phyloP scores from a whole-genome alignment of 2,329 filamentous ascomycete genomes.

The Fusarium chlamydosporum region DNA sequence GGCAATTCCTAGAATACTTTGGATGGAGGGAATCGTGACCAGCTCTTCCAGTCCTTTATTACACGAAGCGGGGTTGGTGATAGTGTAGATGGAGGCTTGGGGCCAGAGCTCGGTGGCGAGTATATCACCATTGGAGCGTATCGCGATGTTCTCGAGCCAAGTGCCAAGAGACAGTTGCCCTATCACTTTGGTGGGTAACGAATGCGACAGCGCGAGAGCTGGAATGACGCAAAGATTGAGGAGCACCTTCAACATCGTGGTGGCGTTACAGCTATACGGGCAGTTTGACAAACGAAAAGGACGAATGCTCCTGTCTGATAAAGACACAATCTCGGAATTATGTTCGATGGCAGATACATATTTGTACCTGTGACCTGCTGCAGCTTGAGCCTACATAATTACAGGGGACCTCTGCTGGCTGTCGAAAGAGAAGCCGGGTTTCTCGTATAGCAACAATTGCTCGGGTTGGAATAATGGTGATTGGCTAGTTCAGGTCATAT shows the following conservation, averaged over 20 bases:
- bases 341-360: too few relatives aligned
- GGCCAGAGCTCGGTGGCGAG: constrained; percentile 18
- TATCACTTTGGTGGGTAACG: background rate
- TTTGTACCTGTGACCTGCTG: too few relatives aligned
- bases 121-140: constrained; percentile 1
- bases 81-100: constrained; percentile 1
- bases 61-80: background rate
- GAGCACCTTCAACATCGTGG: background rate
- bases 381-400: too few relatives aligned
- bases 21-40: background rate
- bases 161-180: constrained; percentile 5
- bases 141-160: constrained; percentile 8
- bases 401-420: too few relatives aligned
- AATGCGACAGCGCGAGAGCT: background rate
- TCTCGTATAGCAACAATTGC: background rate
- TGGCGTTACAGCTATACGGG: background rate
- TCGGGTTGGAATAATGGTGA: too few relatives aligned
- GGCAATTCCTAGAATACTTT: constrained; percentile 11
- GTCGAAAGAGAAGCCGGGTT: background rate
- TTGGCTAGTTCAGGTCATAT: too few relatives aligned
- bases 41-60: constrained; percentile 2
- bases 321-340: background rate
- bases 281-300: background rate
- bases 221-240: background rate
- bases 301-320: background rate